Evolutionary conservation across 2,329 filamentous ascomycete species (phyloP), one percentile per base, ranked within the genome.

Genomic region (Colletotrichum spaethianum): DNA sequence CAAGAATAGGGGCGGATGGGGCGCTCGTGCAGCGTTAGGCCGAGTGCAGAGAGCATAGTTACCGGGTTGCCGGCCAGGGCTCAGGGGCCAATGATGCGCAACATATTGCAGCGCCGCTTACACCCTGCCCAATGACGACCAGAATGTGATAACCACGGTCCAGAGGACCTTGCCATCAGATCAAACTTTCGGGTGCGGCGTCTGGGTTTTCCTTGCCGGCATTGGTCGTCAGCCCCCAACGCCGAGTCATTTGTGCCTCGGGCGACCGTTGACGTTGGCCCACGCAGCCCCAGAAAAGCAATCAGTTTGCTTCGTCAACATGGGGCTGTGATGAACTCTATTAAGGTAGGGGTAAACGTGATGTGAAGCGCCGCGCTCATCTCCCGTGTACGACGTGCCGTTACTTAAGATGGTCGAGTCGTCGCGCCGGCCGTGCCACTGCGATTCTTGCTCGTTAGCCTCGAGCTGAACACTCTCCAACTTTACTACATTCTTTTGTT

Each of bases 241-340:
- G 48, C 61, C 70, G 70, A 72, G 70, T 72, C 70, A 72, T 42
- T 63, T 23, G 46, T 14, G n/a, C 36, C 4, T n/a, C 36, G 20
- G 36, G 40, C 31, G 28, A 36, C 28, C 52, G 36, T 50, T 48
- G 53, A 42, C 20, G 60, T 63, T 63, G 50, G 52, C 11, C 53
- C 42, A 42, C 23, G 31, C 44, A 20, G 53, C 53, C 36, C 65
- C 59, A 60, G 38, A 38, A 72, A 69, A 63, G 40, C 70, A 72
- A 70, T 72, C 50, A 60, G 59, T 67, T 44, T 70, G 70, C 65
- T 67, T 69, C 59, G 70, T 42, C 52, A 60, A 69, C 65, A 42
- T 42, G 59, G 70, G 70, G 70, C 70, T 72, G 48, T 72, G 70
- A 44, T 72, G 53, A 72, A 72, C 70, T 60, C 33, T 72, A 61